phyloP scores from a whole-genome alignment of 352 stramenopile species.

The Globisporangium middletonii region DNA sequence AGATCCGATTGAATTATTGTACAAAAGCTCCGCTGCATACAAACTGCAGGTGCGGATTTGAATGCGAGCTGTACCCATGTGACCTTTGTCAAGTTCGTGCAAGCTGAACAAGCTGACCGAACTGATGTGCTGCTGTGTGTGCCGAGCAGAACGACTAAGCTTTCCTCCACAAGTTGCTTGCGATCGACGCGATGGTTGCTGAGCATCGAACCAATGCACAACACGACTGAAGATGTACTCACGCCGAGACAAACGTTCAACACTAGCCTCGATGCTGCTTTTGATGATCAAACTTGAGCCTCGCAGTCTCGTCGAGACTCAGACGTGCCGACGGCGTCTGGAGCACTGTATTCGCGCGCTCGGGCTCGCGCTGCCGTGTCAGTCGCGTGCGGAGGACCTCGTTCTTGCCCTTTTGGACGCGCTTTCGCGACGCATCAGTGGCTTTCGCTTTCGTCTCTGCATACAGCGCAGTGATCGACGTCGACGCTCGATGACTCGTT shows the following conservation, averaged over 20 bases:
- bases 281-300: constrained; percentile 21
- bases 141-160: too few species aligned
- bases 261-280: neutral
- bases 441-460: constrained; percentile 5
- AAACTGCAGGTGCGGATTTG: too few species aligned
- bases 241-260: neutral
- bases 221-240: neutral
- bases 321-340: constrained; percentile 18
- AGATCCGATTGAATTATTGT: neutral
- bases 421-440: constrained; percentile 14
- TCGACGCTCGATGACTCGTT: constrained; percentile 9
- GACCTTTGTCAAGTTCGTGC: too few species aligned
- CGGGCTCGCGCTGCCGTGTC: constrained; percentile 23
- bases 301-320: constrained; percentile 14
- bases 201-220: neutral
- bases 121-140: too few species aligned
- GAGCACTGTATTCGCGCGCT: constrained; percentile 15
- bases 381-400: constrained; percentile 26
- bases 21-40: neutral
- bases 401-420: constrained; percentile 27
- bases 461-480: constrained; percentile 15
- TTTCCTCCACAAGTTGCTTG: too few species aligned
- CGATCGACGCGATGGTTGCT: neutral
- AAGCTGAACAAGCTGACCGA: too few species aligned
- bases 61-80: too few species aligned